These are phyloP conservation scores for Nannochloris sp. DNA, from an alignment of 139 green algal species.

Conservation along the genomic window DNA sequence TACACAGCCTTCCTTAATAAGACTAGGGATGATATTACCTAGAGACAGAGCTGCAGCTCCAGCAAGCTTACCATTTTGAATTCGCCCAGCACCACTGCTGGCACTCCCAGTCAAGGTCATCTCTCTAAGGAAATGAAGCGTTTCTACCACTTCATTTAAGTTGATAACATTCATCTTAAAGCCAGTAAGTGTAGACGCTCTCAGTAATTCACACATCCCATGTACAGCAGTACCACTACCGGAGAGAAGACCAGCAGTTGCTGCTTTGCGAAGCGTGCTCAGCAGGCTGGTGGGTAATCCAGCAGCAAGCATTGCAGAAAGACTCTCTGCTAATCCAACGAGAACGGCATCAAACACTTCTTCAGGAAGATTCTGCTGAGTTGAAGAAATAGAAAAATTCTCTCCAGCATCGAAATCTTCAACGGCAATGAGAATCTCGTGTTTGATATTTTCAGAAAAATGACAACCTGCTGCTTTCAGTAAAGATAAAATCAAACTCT, in stretches of 20 bases:
- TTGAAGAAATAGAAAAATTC: neutral
- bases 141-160: neutral
- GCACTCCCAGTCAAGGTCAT: neutral
- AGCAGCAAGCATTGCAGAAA: neutral
- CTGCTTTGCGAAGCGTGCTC: neutral
- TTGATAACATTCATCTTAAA: neutral
- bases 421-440: neutral
- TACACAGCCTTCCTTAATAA: neutral
- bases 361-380: no score
- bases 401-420: neutral
- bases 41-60: neutral
- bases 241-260: neutral
- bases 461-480: neutral
- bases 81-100: neutral
- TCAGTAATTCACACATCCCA: neutral
- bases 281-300: neutral
- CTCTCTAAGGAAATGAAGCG: neutral
- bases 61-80: neutral
- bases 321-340: neutral
- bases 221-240: neutral
- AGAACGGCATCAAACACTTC: neutral
- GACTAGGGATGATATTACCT: neutral
- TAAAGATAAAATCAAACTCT: neutral
- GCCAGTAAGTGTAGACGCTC: neutral
- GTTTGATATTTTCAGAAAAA: neutral